Evolutionary conservation across 345 rosid genomes (phyloP).

Genomic region (Eucalyptus pauciflora): DNA sequence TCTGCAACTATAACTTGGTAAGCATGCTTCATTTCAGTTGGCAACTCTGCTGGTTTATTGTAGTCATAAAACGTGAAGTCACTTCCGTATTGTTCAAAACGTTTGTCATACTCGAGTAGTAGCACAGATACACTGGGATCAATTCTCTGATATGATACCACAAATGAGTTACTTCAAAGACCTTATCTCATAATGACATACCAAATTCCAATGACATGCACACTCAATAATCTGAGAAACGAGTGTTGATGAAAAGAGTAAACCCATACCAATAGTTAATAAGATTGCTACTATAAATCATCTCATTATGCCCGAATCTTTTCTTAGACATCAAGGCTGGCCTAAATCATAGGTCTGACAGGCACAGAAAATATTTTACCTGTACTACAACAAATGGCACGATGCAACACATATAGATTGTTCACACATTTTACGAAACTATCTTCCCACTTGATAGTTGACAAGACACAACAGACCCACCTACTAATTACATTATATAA

Average conservation of each 20-base stretch:
- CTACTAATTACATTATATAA: not conserved
- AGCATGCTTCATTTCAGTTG: slow-evolving; percentile 44
- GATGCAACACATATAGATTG: not conserved
- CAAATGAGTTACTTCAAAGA: not conserved
- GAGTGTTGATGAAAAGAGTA: too few relatives aligned
- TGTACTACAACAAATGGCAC: not conserved
- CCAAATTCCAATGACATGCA: too few relatives aligned
- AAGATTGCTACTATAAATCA: not conserved
- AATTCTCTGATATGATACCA: slow-evolving; percentile 23
- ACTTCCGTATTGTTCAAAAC: slow-evolving; percentile 60
- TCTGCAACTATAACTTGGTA: slow-evolving; percentile 69
- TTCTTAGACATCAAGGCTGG: not conserved
- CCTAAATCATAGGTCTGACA: not conserved
- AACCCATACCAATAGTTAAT: too few relatives aligned
- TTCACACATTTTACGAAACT: not conserved
- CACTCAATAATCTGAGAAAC: too few relatives aligned
- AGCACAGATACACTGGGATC: slow-evolving; percentile 39
- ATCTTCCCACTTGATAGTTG: not conserved
- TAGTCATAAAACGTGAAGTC: slow-evolving; percentile 80
- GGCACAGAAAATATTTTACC: not conserved
- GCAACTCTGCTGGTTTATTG: slow-evolving; percentile 59
- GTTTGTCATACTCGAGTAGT: slow-evolving; percentile 65
- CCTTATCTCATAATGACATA: too few relatives aligned
- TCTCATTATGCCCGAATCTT: not conserved
- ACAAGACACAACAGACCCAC: not conserved